Base-by-base conservation (phyloP, 495 filamentous ascomycete species). In the Trypethelium eluteriae region DNA sequence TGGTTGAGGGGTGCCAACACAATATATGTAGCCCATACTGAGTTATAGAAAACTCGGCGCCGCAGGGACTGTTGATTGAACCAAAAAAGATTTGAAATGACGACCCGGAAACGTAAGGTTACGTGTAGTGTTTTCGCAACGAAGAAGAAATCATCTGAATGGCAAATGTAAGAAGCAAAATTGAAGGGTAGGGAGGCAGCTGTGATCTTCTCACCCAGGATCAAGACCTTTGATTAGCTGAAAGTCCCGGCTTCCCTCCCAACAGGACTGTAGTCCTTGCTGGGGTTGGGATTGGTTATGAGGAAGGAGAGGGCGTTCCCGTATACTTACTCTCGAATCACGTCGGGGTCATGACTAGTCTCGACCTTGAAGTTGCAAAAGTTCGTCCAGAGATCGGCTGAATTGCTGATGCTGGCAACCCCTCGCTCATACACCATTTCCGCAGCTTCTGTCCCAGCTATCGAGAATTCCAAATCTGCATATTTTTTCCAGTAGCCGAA, bases 401-500 rank as follows among this genome's bases (percentile, higher is more conserved):
- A 97, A 66, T 88, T 91, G 7, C 88, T 87, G 74, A 98, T 92
- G 74, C 92, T 95, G 2, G 94, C 93, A 67, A 96, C 86, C 63
- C 95, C 94, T 71, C 94, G 86, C 79, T 99, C 94, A 70, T 97
- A 98, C 25, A 97, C 94, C 90, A 98, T 94, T 74, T 99, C 94
- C 65, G 94, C 95, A 38, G 95, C 92, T 79, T 99, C 94, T 1
- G 95, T 96, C 36, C 94, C 94, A 4, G 91, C 91, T 69, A 98
- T 96, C 16, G 90, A 90, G 77, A 99, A 99, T 74, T 99, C 94
- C 35, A 96, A 78, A 74, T 98, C 94, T 70, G 94, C 94, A 86
- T 99, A 98, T 76, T 96, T 98, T 80, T 97, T 97, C 94, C 94
- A 99, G 78, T 97, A 99, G 50, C 93, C 94, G 74, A 97, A 99